Conservation (phyloP, 164 flowering plant genomes). For the Magnolia changhungtana region DNA sequence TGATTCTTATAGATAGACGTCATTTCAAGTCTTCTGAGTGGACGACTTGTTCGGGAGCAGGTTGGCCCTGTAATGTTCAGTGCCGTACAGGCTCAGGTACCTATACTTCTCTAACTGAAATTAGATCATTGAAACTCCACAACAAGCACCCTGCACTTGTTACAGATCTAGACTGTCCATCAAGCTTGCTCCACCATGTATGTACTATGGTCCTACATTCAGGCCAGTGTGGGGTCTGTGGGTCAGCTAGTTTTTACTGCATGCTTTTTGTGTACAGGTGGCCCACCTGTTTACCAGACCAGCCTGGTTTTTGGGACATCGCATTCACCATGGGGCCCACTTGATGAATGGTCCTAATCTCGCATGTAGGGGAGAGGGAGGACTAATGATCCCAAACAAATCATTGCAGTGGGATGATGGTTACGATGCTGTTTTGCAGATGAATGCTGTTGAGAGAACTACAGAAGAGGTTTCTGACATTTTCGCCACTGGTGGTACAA, state of each 20-base stretch:
- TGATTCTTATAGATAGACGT: slow-evolving; percentile 57
- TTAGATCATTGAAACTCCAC: background rate
- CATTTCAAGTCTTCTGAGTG: slow-evolving; percentile 77
- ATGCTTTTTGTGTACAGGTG: background rate
- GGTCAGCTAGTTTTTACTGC: background rate
- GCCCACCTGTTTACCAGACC: no score
- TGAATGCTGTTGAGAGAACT: slow-evolving; percentile 68
- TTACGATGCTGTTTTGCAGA: slow-evolving; percentile 35
- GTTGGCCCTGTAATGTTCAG: slow-evolving; percentile 93
- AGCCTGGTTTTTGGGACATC: no score
- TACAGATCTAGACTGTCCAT: no score
- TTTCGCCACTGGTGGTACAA: slow-evolving; percentile 61
- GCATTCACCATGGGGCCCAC: no score
- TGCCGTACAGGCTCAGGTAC: slow-evolving; percentile 92
- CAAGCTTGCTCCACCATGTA: no score
- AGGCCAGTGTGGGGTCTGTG: background rate
- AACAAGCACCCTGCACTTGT: no score
- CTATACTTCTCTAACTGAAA: background rate
- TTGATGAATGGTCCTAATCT: no score
- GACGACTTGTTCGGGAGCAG: slow-evolving; percentile 81
- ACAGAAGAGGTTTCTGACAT: slow-evolving; percentile 64
- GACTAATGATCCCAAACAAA: background rate
- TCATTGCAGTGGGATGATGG: background rate
- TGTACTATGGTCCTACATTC: background rate
- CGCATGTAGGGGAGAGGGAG: no score